Conservation (phyloP, 2,329 filamentous ascomycete species). For the Apiospora phragmitis region DNA sequence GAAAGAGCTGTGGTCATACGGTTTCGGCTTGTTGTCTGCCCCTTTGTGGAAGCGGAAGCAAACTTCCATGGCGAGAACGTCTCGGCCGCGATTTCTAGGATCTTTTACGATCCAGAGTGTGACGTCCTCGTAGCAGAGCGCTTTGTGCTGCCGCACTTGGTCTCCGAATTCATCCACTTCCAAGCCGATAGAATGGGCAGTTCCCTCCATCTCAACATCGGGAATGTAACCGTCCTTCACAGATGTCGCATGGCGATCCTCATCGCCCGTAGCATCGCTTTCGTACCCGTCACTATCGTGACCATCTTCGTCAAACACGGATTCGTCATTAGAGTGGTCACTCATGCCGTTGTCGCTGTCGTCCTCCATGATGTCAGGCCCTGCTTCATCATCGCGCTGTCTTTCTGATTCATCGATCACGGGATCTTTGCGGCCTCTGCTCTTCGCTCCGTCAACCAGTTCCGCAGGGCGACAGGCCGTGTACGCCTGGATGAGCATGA, state of each 20-base stretch:
- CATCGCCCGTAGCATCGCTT: neutral
- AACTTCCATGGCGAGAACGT: neutral
- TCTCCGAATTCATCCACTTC: neutral
- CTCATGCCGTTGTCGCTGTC: neutral
- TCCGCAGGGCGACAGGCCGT: neutral
- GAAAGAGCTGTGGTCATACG: neutral
- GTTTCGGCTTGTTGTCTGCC: neutral
- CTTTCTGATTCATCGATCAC: neutral
- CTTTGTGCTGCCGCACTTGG: neutral
- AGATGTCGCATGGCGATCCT: neutral
- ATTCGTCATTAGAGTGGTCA: neutral
- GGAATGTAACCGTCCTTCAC: neutral
- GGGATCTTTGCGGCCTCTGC: neutral
- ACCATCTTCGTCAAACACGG: neutral
- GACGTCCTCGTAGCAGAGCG: neutral
- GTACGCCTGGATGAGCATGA: neutral
- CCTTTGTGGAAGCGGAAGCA: neutral
- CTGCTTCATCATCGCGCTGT: neutral
- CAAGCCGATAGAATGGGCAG: neutral
- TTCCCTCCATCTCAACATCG: neutral
- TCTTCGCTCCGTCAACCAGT: neutral
- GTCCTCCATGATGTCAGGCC: neutral
- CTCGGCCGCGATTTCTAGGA: neutral
- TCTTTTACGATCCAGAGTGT: neutral
- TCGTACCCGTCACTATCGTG: neutral